Percentiles rank a stretch among this genome's conserved stretches.
phyloP scores from a whole-genome alignment of 148 eudicot species.

The Suaeda aralocaspica region DNA sequence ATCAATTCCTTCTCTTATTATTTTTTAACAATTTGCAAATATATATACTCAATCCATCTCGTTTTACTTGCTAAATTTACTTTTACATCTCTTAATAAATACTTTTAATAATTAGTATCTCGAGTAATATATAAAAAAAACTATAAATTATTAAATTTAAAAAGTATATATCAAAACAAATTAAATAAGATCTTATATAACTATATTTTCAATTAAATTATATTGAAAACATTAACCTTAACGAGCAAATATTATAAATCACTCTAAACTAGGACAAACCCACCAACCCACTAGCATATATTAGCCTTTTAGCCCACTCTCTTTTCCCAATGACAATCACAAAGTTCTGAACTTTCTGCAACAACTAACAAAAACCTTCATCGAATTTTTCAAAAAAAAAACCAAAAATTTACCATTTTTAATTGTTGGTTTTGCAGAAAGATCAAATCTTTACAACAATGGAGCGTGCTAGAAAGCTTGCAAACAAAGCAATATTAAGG shows the following conservation, averaged over 20 bases:
- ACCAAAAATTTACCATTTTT: background rate
- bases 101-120: background rate
- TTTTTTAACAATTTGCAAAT: too few species aligned
- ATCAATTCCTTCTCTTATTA: background rate
- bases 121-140: background rate
- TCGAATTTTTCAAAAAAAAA: background rate
- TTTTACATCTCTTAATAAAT: background rate
- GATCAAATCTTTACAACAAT: constrained; percentile 31
- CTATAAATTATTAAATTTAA: too few species aligned
- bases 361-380: constrained; percentile 11
- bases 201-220: too few species aligned
- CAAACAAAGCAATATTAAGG: constrained; percentile 52
- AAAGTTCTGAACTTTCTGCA: constrained; percentile 22
- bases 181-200: too few species aligned
- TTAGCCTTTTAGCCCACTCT: constrained; percentile 15
- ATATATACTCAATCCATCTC: too few species aligned
- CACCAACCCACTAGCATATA: constrained; percentile 39
- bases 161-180: too few species aligned
- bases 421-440: constrained; percentile 10
- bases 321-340: constrained; percentile 18
- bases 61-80: too few species aligned
- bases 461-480: constrained; percentile 81
- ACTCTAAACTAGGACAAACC: constrained; percentile 10
- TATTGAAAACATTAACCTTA: background rate
- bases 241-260: background rate